phyloP scores from a whole-genome alignment of 2,329 filamentous ascomycete genomes.

The Cladosporium sp. region DNA sequence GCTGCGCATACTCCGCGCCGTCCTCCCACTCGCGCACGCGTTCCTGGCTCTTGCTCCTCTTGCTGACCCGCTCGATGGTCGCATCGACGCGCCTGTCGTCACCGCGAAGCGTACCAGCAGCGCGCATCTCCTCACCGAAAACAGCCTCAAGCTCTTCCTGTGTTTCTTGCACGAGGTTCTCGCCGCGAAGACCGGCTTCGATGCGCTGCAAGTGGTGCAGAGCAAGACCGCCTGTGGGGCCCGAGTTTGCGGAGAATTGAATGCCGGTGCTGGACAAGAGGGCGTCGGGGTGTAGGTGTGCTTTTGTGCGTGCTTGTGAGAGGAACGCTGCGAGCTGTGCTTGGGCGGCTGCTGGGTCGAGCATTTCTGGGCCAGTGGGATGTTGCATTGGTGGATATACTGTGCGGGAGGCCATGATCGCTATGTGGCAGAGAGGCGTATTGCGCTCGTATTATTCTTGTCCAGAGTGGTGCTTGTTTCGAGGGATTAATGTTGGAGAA shows the following conservation, averaged over 20 bases:
- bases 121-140: constrained; percentile 30
- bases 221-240: constrained; percentile 43
- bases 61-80: constrained; percentile 31
- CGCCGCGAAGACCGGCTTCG: constrained; percentile 49
- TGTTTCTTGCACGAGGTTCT: constrained; percentile 43
- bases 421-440: not conserved
- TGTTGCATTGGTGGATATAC: constrained; percentile 36
- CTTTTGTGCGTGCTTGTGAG: constrained; percentile 33
- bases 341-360: constrained; percentile 34
- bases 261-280: constrained; percentile 41
- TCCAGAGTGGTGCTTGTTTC: not conserved
- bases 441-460: not conserved
- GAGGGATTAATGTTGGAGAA: not conserved
- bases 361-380: constrained; percentile 26
- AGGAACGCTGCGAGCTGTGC: constrained; percentile 39
- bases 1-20: constrained; percentile 39
- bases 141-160: constrained; percentile 33
- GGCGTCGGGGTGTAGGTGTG: constrained; percentile 48
- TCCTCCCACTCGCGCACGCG: constrained; percentile 37
- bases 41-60: constrained; percentile 18
- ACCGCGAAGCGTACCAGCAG: constrained; percentile 10
- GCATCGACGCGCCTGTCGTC: constrained; percentile 27
- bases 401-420: constrained; percentile 16
- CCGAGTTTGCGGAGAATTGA: constrained; percentile 39
- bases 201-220: constrained; percentile 52